Evolutionary conservation across 2,329 filamentous ascomycete species (phyloP), one percentile per base, ranked within the genome.

Genomic region (Ceratocystiopsis sp.): DNA sequence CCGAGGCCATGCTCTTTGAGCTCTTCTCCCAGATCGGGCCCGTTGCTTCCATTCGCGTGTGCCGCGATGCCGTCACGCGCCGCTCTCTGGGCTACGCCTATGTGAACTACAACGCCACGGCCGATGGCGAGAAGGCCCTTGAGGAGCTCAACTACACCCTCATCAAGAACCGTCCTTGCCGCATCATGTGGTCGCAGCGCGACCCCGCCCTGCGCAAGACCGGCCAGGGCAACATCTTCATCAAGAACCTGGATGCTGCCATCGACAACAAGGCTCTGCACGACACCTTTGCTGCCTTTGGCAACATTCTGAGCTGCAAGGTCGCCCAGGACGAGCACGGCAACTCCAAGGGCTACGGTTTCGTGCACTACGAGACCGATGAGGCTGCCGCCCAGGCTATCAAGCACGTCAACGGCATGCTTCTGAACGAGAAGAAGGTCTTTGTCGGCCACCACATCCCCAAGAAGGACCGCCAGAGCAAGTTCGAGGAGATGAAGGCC

Each of bases 401-500:
- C 75, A 96, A 96, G 76, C 87, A 93, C 59, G 91, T 98, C 60
- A 98, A 98, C 64, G 91, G 91, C 63, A 98, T 98, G 91, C 72
- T 98, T 62, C 68, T 98, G 61, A 98, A 98, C 69, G 91, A 98
- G 77, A 98, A 98, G 81, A 98, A 98, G 77, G 91, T 98, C 51
- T 98, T 93, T 56, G 91, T 98, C 54, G 91, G 91, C 51, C 89
- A 95, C 68, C 91, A 98, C 69, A 96, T 98, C 58, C 87, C 91
- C 63, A 96, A 96, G 82, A 96, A 96, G 76, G 91, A 98, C 61
- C 89, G 91, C 57, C 91, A 96, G 76, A 94, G 85, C 84, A 98
- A 98, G 71, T 96, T 96, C 56, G 91, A 98, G 71, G 91, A 98
- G 75, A 98, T 98, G 89, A 98, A 98, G 80, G 91, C 91, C 65